Base-by-base conservation (phyloP, 108 stramenopile genomes). In the Nitzschia palea region DNA sequence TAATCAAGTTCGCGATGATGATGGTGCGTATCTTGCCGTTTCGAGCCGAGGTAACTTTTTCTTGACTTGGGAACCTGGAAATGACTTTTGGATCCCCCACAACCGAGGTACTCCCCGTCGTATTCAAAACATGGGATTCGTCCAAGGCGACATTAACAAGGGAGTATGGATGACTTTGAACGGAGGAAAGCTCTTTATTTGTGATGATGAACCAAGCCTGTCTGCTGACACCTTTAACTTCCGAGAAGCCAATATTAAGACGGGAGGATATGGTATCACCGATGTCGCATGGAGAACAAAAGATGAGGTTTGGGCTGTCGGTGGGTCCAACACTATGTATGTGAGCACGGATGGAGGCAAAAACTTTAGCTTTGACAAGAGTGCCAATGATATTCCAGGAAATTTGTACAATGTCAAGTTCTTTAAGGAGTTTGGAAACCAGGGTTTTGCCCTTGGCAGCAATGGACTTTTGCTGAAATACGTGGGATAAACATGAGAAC, bases 61-160 rank as follows among this genome's bases (percentile, higher is more conserved):
- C 88, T 74, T 98, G 29, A 98, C 97, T 1, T 98, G 97, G 97
- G 82, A 87, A 35, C 97, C 97, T 1, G 97, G 96, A 44, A 90
- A 97, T 67, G 97, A 98, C 82, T 98, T 97, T 73, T 98, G 97
- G 97, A 93, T 97, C 65, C 97, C 97, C 3, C 97, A 98, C 85
- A 98, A 98, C 77, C 82, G 97, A 44, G 97, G 97, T 26, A 96
- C 97, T 2, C 81, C 94, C 5, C 79, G 96, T 18, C 89, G 97
- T 44, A 98, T 98, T 60, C 96, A 97, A 77, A 97, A 95, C 65
- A 98, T 98, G 97, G 97, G 97, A 47, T 98, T 97, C 75, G 89
- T 97, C 2, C 72, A 90, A 62, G 90, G 85, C 30, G 90, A 95
- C 67, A 87, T 88, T 50, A 79, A 88, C 58, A 95, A 97, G 76